Evolutionary conservation across 2,329 filamentous ascomycete species (phyloP).

Genomic region (Dactylellina haptotyla): DNA sequence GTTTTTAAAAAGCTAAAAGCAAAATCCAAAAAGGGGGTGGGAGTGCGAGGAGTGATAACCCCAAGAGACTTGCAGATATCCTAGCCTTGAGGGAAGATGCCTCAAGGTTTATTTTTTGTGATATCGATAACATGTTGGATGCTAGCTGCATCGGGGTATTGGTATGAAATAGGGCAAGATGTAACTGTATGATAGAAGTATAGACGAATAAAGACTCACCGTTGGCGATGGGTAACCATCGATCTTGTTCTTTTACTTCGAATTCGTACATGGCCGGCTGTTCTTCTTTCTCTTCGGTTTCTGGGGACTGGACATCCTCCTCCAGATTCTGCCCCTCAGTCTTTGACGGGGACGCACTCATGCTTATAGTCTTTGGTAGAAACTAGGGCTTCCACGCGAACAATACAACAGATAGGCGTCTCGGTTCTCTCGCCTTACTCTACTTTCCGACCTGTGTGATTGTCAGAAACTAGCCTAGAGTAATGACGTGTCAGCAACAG

Average conservation of each 20-base stretch:
- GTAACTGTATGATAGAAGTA: slow-evolving; percentile 21
- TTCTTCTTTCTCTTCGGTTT: slow-evolving; percentile 91
- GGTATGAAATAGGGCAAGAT: slow-evolving; percentile 57
- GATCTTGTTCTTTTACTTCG: slow-evolving; percentile 99
- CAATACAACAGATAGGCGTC: slow-evolving; percentile 68
- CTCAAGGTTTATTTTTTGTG: slow-evolving; percentile 19
- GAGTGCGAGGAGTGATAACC: slow-evolving; percentile 14
- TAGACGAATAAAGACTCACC: slow-evolving; percentile 74
- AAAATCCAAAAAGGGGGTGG: slow-evolving; percentile 6
- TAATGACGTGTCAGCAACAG: slow-evolving; percentile 54
- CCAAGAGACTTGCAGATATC: slow-evolving; percentile 37
- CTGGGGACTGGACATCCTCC: slow-evolving; percentile 88
- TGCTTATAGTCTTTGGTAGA: slow-evolving; percentile 68
- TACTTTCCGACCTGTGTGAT: slow-evolving; percentile 60
- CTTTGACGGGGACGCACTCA: slow-evolving; percentile 54
- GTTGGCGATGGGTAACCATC: slow-evolving; percentile 99
- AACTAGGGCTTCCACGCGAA: slow-evolving; percentile 60
- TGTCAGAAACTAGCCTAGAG: slow-evolving; percentile 56
- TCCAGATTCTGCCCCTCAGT: slow-evolving; percentile 84
- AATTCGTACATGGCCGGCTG: slow-evolving; percentile 71
- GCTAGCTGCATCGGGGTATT: slow-evolving; percentile 30
- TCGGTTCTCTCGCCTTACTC: slow-evolving; percentile 64
- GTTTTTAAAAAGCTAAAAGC: slow-evolving; percentile 38
- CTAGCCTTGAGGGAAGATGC: slow-evolving; percentile 27
- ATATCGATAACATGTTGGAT: slow-evolving; percentile 56